Base-by-base conservation (phyloP, 768 basidiomycete genomes). In the Phanerodontia chrysosporium region DNA sequence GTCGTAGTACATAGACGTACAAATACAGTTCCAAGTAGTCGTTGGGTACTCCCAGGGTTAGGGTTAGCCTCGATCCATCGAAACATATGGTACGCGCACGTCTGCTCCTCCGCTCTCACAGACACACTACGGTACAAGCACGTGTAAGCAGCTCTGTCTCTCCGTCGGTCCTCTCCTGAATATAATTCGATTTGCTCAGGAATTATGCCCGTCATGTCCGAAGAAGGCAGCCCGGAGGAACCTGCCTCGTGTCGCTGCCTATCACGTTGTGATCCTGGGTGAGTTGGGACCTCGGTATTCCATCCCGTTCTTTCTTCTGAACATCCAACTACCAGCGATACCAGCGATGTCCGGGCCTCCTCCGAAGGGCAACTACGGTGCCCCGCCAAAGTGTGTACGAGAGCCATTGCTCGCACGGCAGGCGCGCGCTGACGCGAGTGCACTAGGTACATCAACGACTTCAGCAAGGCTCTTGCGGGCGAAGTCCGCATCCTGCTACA, bases 401-500 rank as follows among this genome's bases (percentile, higher is more conserved):
- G 14, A 12, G 7, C 27, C 30, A 7, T 32, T n/a, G 7, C 14
- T n/a, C 18, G 16, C 14, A 16, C 5, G n/a, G 21, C 28, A 51
- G 13, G 28, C n/a, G 10, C n/a, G 2, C 5, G 49, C 49, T 51
- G 14, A 51, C 9, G 14, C n/a, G n/a, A 16, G 29, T 32, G 29
- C n/a, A 12, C n/a, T 65, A 80, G 80, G 69, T 83, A 84, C 66
- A 66, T 84, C 53, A 81, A 83, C 62, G 82, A 84, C 65, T 84
- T 84, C 67, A 83, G 81, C 70, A 85, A 84, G 63, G 83, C 83
- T 1, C 79, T 84, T 39, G 83, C 83, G 9, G 70, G 76, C 56
- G 83, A 84, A 67, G 82, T 84, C n/a, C 80, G 83, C 35, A 83
- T 84, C 56, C 76, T 84, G 16, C 77, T 84, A 25, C 78, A 79